phyloP scores from a whole-genome alignment of 495 filamentous ascomycete species.

The Aspergillus hancockii region DNA sequence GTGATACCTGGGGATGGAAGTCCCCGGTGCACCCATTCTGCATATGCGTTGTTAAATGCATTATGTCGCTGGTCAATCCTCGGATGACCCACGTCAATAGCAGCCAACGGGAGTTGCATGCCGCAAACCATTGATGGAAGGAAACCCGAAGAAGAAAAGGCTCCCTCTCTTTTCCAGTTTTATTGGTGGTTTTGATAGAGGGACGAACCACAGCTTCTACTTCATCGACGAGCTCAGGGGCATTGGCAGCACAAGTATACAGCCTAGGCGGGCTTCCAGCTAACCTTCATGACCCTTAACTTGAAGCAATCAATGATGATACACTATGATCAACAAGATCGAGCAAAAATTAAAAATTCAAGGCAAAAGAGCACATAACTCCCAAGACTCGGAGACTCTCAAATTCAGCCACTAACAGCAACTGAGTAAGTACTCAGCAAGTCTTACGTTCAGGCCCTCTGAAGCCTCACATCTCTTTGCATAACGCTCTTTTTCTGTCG shows the following conservation, averaged over 20 bases:
- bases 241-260: neutral
- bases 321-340: neutral
- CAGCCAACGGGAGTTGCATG: neutral
- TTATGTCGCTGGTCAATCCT: neutral
- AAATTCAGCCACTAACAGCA: neutral
- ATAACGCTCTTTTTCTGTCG: neutral
- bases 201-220: neutral
- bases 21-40: constrained; percentile 2
- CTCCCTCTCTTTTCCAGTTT: neutral
- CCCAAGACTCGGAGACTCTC: neutral
- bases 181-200: neutral
- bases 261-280: neutral
- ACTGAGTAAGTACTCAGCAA: neutral
- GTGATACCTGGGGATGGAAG: constrained; percentile 7
- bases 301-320: neutral
- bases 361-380: neutral
- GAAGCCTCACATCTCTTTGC: neutral
- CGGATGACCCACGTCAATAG: neutral
- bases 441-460: neutral
- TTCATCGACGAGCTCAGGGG: neutral
- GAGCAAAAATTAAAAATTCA: neutral
- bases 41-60: constrained; percentile 3
- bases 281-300: neutral
- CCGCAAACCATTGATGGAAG: neutral
- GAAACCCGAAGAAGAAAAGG: neutral